Base-by-base conservation (phyloP, 2,329 filamentous ascomycete genomes). In the Pseudogymnoascus sp. region DNA sequence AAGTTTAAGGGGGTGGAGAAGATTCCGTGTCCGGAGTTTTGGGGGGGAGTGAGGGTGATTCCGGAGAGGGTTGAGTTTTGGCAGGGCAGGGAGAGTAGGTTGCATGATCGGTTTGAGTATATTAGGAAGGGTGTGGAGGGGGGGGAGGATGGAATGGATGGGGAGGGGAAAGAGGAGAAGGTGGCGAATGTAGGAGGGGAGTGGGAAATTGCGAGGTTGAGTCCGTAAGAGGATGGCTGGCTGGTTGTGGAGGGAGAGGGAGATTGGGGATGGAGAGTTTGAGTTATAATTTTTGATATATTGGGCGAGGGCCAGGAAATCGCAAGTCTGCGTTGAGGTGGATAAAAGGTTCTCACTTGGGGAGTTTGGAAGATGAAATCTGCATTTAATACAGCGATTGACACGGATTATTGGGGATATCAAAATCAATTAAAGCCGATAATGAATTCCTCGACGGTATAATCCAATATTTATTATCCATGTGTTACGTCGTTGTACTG, bases 101-200 rank as follows among this genome's bases (percentile, higher is more conserved):
- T 99, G 75, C 95, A 99, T 77, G 95, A 99, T 80, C 88, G 95
- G 23, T 97, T 99, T 74, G 83, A 87, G 66, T 97, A 97, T 77
- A 85, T 86, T 63, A 86, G 83, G 73, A 81, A 84, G 60, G 79
- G 78, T 61, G 75, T 69, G 10, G 75, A 69, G 17, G 74, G 73
- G 46, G 72, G 70, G 11, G 74, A 72, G 15, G 15, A n/a, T 11
- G 40, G 19, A 68, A 83, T 86, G 64, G 96, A 96, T 75, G 83
- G 86, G 64, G 97, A 96, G 75, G 84, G 86, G 62, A 85, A 83
- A 72, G 81, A 83, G 56, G 78, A 77, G 61, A 74, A 69, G 10
- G 74, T 69, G 19, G 73, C 71, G 33, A 71, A 70, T 15, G 74
- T 72, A 68, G 76, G 76, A 62, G 77, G 75, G 3, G 77, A 76